These are phyloP conservation scores for Arthroderma sp. DNA, from an alignment of 2,329 filamentous ascomycete species.

Conservation along the genomic window DNA sequence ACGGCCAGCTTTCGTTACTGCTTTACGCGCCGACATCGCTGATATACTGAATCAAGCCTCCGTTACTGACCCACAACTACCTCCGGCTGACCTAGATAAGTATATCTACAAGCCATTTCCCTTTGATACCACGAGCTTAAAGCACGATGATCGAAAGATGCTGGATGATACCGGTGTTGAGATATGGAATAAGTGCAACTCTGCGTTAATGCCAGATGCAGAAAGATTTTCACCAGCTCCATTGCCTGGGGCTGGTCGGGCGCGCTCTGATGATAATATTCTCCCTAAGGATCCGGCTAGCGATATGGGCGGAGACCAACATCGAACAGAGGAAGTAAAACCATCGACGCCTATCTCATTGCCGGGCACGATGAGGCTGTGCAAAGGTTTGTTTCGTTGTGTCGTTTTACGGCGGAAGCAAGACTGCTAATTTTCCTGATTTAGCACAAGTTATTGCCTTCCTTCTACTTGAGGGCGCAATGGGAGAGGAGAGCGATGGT, in stretches of 20 bases:
- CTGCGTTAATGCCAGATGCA: conserved; percentile 15
- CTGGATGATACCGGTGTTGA: conserved; percentile 25
- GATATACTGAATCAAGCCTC: background rate
- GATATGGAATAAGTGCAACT: conserved; percentile 30
- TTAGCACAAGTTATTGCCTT: conserved; percentile 50
- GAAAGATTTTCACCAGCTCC: too few species aligned
- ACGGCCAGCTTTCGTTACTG: background rate
- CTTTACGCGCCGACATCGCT: background rate
- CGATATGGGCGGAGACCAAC: too few species aligned
- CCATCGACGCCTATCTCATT: too few species aligned
- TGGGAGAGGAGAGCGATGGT: conserved; percentile 8
- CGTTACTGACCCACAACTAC: too few species aligned
- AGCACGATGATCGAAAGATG: background rate
- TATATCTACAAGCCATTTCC: background rate
- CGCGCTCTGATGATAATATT: too few species aligned
- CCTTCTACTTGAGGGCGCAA: conserved; percentile 50
- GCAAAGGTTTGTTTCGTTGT: background rate
- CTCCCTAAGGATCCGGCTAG: too few species aligned
- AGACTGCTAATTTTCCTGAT: background rate
- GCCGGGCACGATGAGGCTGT: background rate
- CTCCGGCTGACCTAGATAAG: background rate
- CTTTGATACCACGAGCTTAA: background rate
- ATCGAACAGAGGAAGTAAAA: too few species aligned
- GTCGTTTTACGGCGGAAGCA: background rate
- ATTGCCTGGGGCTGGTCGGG: too few species aligned